A percentile compares a stretch with the other conserved stretches of the same genome.
Evolutionary conservation across 331 rosid genomes (phyloP).

Genomic region (Malus hybrid): DNA sequence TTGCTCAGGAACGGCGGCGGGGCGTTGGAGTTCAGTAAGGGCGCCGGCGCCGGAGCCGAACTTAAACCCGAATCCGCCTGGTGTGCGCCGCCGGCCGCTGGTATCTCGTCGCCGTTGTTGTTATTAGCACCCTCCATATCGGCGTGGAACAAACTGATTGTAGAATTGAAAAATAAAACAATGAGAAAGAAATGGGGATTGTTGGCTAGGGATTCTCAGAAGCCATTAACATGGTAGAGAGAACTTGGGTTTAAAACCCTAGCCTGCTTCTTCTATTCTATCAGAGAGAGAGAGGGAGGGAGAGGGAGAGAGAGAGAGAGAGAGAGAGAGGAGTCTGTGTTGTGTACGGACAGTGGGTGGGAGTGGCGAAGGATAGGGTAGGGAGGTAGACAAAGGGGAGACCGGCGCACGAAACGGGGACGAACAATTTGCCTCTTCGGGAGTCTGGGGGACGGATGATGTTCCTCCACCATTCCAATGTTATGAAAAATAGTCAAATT

Average conservation of each 20-base stretch:
- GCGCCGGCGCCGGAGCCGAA: slow-evolving; percentile 48
- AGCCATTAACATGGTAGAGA: background rate
- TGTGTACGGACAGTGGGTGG: background rate
- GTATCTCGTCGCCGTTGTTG: slow-evolving; percentile 17
- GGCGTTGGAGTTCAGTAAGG: slow-evolving; percentile 51
- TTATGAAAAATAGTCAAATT: background rate
- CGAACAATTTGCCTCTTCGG: background rate
- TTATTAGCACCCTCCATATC: slow-evolving; percentile 35
- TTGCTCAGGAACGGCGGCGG: slow-evolving; percentile 95
- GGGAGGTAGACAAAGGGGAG: background rate
- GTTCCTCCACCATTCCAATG: background rate
- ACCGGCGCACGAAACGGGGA: background rate
- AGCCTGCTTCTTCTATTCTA: background rate
- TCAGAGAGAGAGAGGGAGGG: background rate
- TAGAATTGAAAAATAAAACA: background rate
- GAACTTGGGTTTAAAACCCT: background rate
- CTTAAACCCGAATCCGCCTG: slow-evolving; percentile 34
- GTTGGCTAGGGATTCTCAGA: background rate
- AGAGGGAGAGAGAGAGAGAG: background rate
- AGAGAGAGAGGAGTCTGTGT: background rate
- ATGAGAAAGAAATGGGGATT: background rate
- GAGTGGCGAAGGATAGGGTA: background rate
- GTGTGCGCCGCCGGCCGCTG: slow-evolving; percentile 2
- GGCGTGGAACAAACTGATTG: background rate
- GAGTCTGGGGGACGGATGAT: background rate